Percentiles rank a stretch among this genome's conserved stretches.
Conservation (phyloP, 139 green algal genomes). For the Pseudopediastrum boryanum region DNA sequence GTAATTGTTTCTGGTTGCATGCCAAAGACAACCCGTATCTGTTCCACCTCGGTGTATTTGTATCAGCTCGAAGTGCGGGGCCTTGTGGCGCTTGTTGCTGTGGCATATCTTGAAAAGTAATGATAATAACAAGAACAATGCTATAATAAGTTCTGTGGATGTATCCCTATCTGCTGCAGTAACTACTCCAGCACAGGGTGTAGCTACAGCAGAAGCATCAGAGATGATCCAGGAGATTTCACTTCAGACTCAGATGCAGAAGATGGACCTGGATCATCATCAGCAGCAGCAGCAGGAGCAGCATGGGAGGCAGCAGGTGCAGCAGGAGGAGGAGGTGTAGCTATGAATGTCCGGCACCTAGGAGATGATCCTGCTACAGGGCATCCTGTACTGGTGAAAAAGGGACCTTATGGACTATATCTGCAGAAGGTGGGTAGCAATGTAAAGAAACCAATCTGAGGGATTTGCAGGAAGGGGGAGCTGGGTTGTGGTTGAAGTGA, state of each 20-base stretch:
- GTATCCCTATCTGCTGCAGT: conserved; percentile 19
- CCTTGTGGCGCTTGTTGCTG: too few species aligned
- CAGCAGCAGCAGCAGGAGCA: background rate
- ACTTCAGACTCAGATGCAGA: conserved; percentile 16
- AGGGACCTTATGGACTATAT: conserved; percentile 78
- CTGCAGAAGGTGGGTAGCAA: conserved; percentile 57
- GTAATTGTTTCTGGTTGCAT: too few species aligned
- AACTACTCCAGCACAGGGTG: conserved; percentile 41
- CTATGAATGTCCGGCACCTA: conserved; percentile 38
- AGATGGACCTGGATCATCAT: background rate
- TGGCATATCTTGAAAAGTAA: too few species aligned
- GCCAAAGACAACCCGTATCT: too few species aligned
- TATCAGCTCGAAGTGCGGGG: too few species aligned
- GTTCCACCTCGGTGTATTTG: too few species aligned
- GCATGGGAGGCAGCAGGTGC: background rate
- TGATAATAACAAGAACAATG: too few species aligned
- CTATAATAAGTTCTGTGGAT: too few species aligned
- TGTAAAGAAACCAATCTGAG: too few species aligned
- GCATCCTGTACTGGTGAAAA: conserved; percentile 48
- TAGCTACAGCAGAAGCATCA: conserved; percentile 48
- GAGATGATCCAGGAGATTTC: conserved; percentile 2
- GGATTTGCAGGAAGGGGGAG: too few species aligned
- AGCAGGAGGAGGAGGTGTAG: conserved; percentile 7
- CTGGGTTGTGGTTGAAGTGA: too few species aligned
- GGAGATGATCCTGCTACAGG: conserved; percentile 50